phyloP scores from a whole-genome alignment of 208 protist species.

The Leishmania mexicana region DNA sequence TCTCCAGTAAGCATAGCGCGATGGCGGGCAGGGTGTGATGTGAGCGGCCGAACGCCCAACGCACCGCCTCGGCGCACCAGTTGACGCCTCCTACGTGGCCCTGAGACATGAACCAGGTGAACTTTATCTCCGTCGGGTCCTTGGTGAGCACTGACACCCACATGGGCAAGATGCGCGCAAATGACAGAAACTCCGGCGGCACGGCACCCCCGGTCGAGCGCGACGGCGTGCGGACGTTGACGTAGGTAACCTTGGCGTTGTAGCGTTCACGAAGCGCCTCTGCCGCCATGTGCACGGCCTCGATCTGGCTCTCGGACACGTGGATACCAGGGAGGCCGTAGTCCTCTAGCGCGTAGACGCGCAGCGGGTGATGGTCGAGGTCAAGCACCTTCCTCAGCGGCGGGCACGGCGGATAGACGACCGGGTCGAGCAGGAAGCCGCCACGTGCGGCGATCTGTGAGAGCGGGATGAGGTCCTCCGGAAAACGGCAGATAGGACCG shows the following conservation, averaged over 20 bases:
- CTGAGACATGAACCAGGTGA: slow-evolving; percentile 65
- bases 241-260: slow-evolving; percentile 66
- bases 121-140: slow-evolving; percentile 67
- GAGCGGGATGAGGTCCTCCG: slow-evolving; percentile 83
- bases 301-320: slow-evolving; percentile 53
- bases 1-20: slow-evolving; percentile 70
- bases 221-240: slow-evolving; percentile 68
- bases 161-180: slow-evolving; percentile 65
- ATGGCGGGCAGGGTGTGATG: slow-evolving; percentile 82
- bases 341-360: slow-evolving; percentile 85
- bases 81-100: slow-evolving; percentile 42
- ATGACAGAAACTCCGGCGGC: slow-evolving; percentile 57
- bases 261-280: slow-evolving; percentile 55
- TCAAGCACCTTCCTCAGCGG: slow-evolving; percentile 59
- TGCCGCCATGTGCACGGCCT: slow-evolving; percentile 60
- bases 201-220: slow-evolving; percentile 63
- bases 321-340: slow-evolving; percentile 62
- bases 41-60: slow-evolving; percentile 69
- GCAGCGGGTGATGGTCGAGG: slow-evolving; percentile 41
- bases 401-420: slow-evolving; percentile 57
- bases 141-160: slow-evolving; percentile 65
- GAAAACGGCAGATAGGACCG: slow-evolving; percentile 83
- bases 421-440: slow-evolving; percentile 74
- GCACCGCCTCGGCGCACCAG: slow-evolving; percentile 57
- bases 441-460: slow-evolving; percentile 70